Base-by-base conservation (phyloP, 2,329 filamentous ascomycete species). In the Rachicladosporium sp. region DNA sequence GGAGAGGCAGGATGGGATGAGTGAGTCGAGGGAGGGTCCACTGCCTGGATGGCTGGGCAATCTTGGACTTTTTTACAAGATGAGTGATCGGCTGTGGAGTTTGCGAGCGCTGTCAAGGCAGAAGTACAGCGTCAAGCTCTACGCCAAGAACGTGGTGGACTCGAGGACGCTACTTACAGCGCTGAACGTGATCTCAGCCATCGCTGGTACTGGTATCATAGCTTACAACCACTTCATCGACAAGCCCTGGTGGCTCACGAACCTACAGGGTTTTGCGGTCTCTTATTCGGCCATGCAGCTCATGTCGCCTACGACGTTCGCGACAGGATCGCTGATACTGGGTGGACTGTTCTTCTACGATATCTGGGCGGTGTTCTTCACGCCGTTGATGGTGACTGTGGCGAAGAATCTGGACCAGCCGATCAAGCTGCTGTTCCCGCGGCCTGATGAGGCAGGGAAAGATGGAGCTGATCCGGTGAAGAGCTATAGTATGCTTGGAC, bases 321-420 rank as follows among this genome's bases (percentile, higher is more conserved):
- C 73, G 40, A 27, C 23, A 0, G 86, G 86, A 1, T 82, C 80
- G 5, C 60, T 88, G 33, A 78, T 96, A 7, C 68, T 96, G 1
- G 65, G 69, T 8, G 84, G 81, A 0, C 68, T 96, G 1, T 96
- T 96, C 65, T 76, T 93, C 55, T 98, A 98, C 56, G 89, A 98
- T 57, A 89, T 98, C 36, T 78, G 91, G 59, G 87, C 89, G 70
- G 84, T 91, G 4, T 91, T 91, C 56, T 91, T 82, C 57, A 88
- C 82, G 66, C 84, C 84, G 0, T 78, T 84, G 56, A 91, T 91
- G 84, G 70, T 88, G 5, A 84, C 82, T 0, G 84, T 98, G 6
- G 91, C 89, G 9, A 93, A 81, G 6, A 82, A 80, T 32, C 68
- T 98, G 19, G 89, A 98, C 49, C 83, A 89, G 0, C 91, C 89